phyloP scores from a whole-genome alignment of 257 asterid species.

The Jacaranda copaia region DNA sequence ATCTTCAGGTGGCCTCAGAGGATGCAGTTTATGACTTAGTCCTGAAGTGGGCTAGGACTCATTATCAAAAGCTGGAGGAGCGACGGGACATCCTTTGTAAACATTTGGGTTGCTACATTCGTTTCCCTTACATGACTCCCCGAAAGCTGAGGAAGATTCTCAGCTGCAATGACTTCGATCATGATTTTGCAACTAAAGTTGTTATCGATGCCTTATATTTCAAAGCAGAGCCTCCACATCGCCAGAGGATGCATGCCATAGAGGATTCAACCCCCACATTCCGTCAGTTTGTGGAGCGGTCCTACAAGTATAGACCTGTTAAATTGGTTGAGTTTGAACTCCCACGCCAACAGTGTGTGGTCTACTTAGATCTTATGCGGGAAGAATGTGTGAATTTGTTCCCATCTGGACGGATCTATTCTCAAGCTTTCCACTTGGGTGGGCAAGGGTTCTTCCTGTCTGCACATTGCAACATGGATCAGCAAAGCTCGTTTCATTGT shows the following conservation, averaged over 20 bases:
- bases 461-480: conserved; percentile 96
- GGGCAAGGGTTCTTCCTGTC: conserved; percentile 95
- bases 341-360: conserved; percentile 90
- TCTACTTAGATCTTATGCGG: conserved; percentile 84
- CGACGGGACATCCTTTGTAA: conserved; percentile 71
- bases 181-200: conserved; percentile 63
- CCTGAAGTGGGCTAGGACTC: conserved; percentile 77
- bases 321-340: conserved; percentile 83
- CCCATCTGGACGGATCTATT: conserved; percentile 87
- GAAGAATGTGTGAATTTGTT: conserved; percentile 73
- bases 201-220: conserved; percentile 83
- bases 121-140: conserved; percentile 85
- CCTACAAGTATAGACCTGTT: conserved; percentile 87
- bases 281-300: conserved; percentile 77
- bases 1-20: conserved; percentile 90
- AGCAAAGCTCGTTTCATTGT: conserved; percentile 84
- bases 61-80: conserved; percentile 67
- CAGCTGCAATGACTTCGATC: conserved; percentile 77
- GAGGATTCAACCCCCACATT: conserved; percentile 62
- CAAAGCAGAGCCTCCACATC: conserved; percentile 87
- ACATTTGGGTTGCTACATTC: conserved; percentile 71
- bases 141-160: conserved; percentile 82
- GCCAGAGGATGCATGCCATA: conserved; percentile 69
- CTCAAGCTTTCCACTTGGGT: conserved; percentile 93
- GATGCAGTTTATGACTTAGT: conserved; percentile 91